Percentiles rank a stretch among this genome's conserved stretches.
phyloP scores from a whole-genome alignment of 257 asterid species.

The Anisodus tanguticus region DNA sequence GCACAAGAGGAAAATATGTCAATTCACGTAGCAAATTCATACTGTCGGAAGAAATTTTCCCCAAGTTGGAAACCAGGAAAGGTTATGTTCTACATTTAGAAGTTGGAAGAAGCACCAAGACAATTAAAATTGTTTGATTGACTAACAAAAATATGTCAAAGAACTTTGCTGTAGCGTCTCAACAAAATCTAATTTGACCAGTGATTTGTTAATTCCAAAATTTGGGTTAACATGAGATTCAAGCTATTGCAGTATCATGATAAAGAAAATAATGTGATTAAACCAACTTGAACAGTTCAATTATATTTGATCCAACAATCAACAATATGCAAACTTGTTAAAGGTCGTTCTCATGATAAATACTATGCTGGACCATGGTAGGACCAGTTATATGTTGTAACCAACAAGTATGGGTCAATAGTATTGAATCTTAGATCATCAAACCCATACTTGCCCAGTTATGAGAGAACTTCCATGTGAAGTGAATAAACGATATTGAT shows the following conservation, averaged over 20 bases:
- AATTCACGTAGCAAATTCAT: not conserved
- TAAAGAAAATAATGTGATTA: not conserved
- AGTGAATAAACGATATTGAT: not conserved
- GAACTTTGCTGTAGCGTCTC: not conserved
- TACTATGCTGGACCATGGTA: not conserved
- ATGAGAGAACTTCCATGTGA: not conserved
- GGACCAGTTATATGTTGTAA: not conserved
- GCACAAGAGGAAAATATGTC: too few relatives aligned
- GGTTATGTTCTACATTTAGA: too few relatives aligned
- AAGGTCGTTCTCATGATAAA: too few relatives aligned
- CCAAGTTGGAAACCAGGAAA: not conserved
- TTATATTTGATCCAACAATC: too few relatives aligned
- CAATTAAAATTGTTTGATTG: not conserved
- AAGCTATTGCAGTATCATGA: not conserved
- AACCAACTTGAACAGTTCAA: not conserved
- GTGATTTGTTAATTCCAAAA: not conserved
- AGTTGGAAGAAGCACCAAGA: not conserved
- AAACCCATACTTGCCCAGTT: conserved; percentile 6
- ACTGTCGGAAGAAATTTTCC: not conserved
- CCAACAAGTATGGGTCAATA: conserved; percentile 7
- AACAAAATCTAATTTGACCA: too few relatives aligned
- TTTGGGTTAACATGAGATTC: not conserved
- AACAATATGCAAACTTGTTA: too few relatives aligned
- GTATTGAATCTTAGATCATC: not conserved
- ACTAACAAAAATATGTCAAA: not conserved